phyloP scores from a whole-genome alignment of 768 basidiomycete species.

The Russula sp. region DNA sequence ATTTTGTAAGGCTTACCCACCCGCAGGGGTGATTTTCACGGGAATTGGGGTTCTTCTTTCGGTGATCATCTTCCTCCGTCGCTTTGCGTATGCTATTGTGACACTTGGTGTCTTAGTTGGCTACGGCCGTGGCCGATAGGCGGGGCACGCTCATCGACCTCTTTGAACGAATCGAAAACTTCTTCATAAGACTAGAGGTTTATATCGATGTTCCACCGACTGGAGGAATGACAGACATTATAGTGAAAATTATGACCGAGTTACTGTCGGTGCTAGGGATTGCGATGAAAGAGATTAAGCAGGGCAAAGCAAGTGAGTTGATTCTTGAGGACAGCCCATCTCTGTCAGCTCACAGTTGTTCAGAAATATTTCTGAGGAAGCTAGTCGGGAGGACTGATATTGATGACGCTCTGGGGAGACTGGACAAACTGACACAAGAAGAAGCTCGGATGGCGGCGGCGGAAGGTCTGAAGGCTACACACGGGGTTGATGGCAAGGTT shows the following conservation, averaged over 20 bases:
- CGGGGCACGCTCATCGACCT: neutral
- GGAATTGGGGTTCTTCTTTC: neutral
- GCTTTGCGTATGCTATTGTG: neutral
- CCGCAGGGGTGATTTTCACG: neutral
- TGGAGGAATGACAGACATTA: neutral
- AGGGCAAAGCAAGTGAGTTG: neutral
- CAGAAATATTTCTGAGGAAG: neutral
- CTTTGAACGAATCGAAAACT: neutral
- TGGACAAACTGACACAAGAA: neutral
- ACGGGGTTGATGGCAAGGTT: neutral
- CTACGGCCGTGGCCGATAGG: neutral
- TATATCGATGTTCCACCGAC: neutral
- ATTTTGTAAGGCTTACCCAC: neutral
- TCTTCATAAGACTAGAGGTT: neutral
- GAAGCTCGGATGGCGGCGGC: neutral
- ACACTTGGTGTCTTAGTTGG: neutral
- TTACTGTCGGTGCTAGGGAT: neutral
- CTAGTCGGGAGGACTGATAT: neutral
- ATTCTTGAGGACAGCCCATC: neutral
- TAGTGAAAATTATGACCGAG: neutral
- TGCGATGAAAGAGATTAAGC: neutral
- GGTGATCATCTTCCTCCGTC: neutral
- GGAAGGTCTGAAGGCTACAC: neutral
- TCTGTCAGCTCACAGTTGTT: neutral
- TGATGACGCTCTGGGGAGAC: neutral